phyloP scores from a whole-genome alignment of 2,329 filamentous ascomycete species.

The Ophiostoma piceae region DNA sequence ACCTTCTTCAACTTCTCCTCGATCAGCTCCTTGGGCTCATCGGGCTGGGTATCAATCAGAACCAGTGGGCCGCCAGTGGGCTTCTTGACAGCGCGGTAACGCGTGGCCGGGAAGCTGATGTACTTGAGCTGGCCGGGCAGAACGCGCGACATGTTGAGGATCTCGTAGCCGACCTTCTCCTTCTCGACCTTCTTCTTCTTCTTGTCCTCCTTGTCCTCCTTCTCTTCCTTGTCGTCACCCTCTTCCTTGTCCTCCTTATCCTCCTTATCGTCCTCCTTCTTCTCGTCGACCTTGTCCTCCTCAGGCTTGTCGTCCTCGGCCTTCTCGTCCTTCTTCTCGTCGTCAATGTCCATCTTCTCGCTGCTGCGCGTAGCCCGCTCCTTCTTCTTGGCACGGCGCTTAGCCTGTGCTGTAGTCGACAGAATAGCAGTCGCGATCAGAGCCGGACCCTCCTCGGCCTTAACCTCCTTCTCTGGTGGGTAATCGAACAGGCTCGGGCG shows the following conservation, averaged over 20 bases:
- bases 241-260: constrained; percentile 56
- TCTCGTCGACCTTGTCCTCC: constrained; percentile 41
- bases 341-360: constrained; percentile 94
- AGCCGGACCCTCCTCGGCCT: constrained; percentile 86
- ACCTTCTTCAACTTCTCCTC: constrained; percentile 91
- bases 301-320: constrained; percentile 72
- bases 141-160: constrained; percentile 95
- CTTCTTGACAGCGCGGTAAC: constrained; percentile 89
- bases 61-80: constrained; percentile 90
- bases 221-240: constrained; percentile 92
- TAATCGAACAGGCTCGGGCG: constrained; percentile 96
- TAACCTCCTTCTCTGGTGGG: constrained; percentile 91
- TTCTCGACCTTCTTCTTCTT: constrained; percentile 87
- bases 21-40: constrained; percentile 71
- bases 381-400: constrained; percentile 89
- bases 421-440: constrained; percentile 93
- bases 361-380: constrained; percentile 63
- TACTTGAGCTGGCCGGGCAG: constrained; percentile 91
- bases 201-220: constrained; percentile 63
- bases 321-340: constrained; percentile 58
- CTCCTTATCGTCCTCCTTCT: constrained; percentile 53
- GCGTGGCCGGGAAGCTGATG: constrained; percentile 82
- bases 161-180: constrained; percentile 93
- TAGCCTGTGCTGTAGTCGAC: constrained; percentile 94
- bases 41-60: constrained; percentile 76